Conservation (phyloP, 176 grass and related monocot species). For the Eragrostis curvula region DNA sequence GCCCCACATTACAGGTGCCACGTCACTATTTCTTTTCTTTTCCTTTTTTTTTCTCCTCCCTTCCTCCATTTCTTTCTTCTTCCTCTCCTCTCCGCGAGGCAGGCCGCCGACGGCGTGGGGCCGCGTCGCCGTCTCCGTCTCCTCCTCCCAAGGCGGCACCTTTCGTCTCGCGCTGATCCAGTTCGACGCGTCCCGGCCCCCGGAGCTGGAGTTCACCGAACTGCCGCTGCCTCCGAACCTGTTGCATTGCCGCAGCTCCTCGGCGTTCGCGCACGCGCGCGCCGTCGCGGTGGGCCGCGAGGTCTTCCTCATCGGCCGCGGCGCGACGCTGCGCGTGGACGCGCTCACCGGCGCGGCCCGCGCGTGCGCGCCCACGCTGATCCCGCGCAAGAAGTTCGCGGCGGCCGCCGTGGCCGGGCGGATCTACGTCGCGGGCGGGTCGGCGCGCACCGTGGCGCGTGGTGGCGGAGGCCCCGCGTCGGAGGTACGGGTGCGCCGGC, state of each 20-base stretch:
- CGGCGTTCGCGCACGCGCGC: conserved; percentile 56
- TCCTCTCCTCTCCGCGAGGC: too few species aligned
- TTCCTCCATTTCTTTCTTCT: too few species aligned
- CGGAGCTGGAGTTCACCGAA: conserved; percentile 25
- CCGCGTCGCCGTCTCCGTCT: conserved; percentile 46
- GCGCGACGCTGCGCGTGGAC: too few species aligned
- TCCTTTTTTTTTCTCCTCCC: too few species aligned
- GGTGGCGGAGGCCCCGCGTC: conserved; percentile 58
- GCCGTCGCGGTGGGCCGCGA: too few species aligned
- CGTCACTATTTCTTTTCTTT: too few species aligned
- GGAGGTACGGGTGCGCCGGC: conserved; percentile 81
- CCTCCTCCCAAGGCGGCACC: conserved; percentile 1
- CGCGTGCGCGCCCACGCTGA: conserved; percentile 65
- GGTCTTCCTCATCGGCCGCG: too few species aligned
- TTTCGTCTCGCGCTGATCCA: conserved; percentile 48
- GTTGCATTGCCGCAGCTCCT: neutral
- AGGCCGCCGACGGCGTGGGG: too few species aligned
- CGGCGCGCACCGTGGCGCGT: conserved; percentile 71
- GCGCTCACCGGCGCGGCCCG: too few species aligned
- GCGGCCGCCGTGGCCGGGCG: conserved; percentile 55
- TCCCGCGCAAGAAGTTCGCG: conserved; percentile 72
- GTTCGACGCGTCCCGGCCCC: neutral
- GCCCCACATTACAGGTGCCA: too few species aligned
- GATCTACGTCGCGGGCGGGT: conserved; percentile 83
- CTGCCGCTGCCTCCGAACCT: conserved; percentile 37